Evolutionary conservation across 1,139 yeast genomes (phyloP), one percentile per base, ranked within the genome.

Genomic region (Saccharomycopsis phalli): DNA sequence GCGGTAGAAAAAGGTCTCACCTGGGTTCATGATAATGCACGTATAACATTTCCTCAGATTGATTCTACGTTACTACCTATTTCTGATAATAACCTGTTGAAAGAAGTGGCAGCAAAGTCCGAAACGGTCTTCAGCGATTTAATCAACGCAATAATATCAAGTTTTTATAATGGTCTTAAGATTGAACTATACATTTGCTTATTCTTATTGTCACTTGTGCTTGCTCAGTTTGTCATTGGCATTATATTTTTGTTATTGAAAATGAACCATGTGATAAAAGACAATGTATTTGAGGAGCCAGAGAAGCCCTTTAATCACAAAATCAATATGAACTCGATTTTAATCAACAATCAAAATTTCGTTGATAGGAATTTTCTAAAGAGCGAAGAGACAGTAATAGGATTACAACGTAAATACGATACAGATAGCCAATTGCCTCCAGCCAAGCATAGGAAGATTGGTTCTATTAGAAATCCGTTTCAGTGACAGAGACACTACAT

Each of bases 11-110:
- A 68, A 19, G 97, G 94, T 0, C 58, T 88, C 40, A 69, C 77
- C 1, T 91, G 97, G 97, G 62, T 88, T 2, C 68, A 81, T 50
- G 63, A 76, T 26, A 67, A 82, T 49, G 68, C 88, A 2, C 64
- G 72, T 13, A 61, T 88, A 2, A 49, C 62, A 0, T 54, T 88
- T 1, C 95, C 96, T 0, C 52, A 66, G 26, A 57, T 75, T 7
- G 57, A 64, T 2, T 59, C 58, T 8, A 31, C 16, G 26, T 11
- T 28, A 19, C 20, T 13, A n/a, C 32, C 31, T 22, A 19, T 11
- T 29, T 17, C 11, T 17, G 20, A 4, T 30, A 14, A 10, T 37
- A 40, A 28, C 30, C 20, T 3, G 31, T n/a, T 28, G 17, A 18
- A 34, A 10, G 2, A 20, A 34, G 10, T 31, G 44, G 10, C 49